A percentile compares a stretch with the other conserved stretches of the same genome.
These are phyloP conservation scores for Aspergillus ochraceoroseus DNA, from an alignment of 2,329 filamentous ascomycete genomes.

Conservation along the genomic window DNA sequence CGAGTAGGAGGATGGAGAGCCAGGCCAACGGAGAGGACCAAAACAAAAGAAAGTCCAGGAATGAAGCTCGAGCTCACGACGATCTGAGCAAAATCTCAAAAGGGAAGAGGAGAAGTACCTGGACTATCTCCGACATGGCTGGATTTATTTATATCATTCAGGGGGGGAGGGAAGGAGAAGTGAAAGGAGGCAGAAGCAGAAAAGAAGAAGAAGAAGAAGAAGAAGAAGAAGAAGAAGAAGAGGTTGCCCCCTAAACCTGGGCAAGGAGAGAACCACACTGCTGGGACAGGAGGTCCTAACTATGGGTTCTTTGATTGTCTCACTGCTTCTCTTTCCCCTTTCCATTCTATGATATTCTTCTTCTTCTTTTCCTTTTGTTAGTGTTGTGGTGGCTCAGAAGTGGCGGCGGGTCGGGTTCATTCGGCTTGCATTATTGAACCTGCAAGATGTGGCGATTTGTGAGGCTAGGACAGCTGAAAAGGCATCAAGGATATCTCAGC, in stretches of 20 bases:
- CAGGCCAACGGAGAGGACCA: too few species aligned
- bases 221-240: too few species aligned
- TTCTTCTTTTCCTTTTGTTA: constrained; percentile 3
- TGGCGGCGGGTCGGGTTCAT: constrained; percentile 30
- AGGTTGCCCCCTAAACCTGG: constrained; percentile 10
- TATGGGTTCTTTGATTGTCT: constrained; percentile 6
- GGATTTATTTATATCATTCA: constrained; percentile 12
- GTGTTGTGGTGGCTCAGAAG: too few species aligned
- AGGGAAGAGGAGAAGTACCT: neutral
- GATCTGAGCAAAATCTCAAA: constrained; percentile 1
- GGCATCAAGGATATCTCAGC: too few species aligned
- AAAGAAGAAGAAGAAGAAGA: too few species aligned
- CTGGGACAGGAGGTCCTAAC: constrained; percentile 16
- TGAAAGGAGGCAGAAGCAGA: too few species aligned
- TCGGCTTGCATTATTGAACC: too few species aligned
- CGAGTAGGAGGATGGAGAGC: too few species aligned
- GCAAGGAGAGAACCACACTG: constrained; percentile 17
- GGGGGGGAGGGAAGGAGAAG: too few species aligned
- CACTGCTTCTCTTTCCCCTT: constrained; percentile 6
- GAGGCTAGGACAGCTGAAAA: too few species aligned
- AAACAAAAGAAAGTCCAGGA: constrained; percentile 5
- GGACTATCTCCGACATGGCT: constrained; percentile 7
- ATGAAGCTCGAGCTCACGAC: neutral
- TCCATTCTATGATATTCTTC: neutral
- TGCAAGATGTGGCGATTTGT: too few species aligned